Evolutionary conservation across 78 protist genomes (phyloP), one percentile per base, ranked within the genome.

Genomic region (Pigoraptor vietnamica): DNA sequence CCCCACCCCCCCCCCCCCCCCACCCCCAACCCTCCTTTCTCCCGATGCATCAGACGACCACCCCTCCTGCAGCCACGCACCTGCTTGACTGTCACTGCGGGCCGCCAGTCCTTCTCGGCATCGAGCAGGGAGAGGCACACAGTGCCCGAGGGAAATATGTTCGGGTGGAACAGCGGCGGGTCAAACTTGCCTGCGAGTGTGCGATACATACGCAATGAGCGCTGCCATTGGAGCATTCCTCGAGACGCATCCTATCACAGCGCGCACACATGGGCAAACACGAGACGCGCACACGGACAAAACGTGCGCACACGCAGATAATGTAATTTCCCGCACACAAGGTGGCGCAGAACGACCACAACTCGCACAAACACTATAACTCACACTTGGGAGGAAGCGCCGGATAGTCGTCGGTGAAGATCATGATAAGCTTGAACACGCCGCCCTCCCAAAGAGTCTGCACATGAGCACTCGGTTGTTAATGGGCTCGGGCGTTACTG

Each of bases 21-120:
- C n/a, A n/a, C n/a, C n/a, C n/a, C n/a, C n/a, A n/a, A n/a, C n/a
- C n/a, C n/a, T n/a, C n/a, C n/a, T n/a, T n/a, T n/a, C n/a, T n/a
- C n/a, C n/a, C n/a, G n/a, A n/a, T n/a, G n/a, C n/a, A n/a, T n/a
- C n/a, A n/a, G n/a, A n/a, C n/a, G n/a, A n/a, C n/a, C n/a, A n/a
- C n/a, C n/a, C n/a, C n/a, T n/a, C n/a, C n/a, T 14, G 25, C 2
- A 40, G 56, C 2, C 39, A n/a, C 37, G 0, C 86, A 93, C 97
- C 94, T 93, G 96, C 93, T 97, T 97, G 87, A 99, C 88, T 35
- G 98, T 96, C 87, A 98, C 93, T 0, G 97, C 95, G 0, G 99
- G 99, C 89, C 93, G 93, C 99, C 99, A 99, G 86, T 95, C 99
- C 37, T 97, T 94, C 38, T 98, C 98, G 23, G 96, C 99, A 92